phyloP scores from a whole-genome alignment of 129 eudicot species.

The Artemisia annua region DNA sequence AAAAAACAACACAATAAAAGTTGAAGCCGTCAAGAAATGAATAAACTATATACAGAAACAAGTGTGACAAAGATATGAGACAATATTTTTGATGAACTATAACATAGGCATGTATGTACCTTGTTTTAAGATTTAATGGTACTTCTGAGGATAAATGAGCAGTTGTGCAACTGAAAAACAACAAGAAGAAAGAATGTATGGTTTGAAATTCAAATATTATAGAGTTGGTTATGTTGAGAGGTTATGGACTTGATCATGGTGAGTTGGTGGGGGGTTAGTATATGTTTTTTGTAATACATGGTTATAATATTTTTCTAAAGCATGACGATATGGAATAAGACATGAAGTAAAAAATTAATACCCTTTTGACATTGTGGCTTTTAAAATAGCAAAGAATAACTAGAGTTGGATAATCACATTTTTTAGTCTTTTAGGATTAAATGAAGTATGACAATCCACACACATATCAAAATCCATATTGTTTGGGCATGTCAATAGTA shows the following conservation, averaged over 20 bases:
- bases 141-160: neutral
- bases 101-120: constrained; percentile 10
- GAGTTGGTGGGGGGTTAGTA: constrained; percentile 7
- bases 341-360: neutral
- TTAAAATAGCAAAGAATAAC: too few species aligned
- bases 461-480: too few species aligned
- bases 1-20: too few species aligned
- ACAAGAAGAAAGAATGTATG: too few species aligned
- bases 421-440: too few species aligned
- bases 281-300: neutral
- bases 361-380: neutral
- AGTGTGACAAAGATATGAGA: too few species aligned
- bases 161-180: neutral
- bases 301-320: neutral
- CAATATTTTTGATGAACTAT: too few species aligned
- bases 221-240: neutral
- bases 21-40: too few species aligned
- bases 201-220: neutral
- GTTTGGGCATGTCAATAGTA: too few species aligned
- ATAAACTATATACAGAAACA: too few species aligned
- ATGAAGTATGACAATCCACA: too few species aligned
- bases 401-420: too few species aligned
- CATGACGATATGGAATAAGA: neutral
- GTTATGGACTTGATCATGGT: neutral
- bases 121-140: neutral